A percentile compares a stretch with the other conserved stretches of the same genome.
Conservation (phyloP, 257 asterid genomes). For the Fraxinus pennsylvanica region DNA sequence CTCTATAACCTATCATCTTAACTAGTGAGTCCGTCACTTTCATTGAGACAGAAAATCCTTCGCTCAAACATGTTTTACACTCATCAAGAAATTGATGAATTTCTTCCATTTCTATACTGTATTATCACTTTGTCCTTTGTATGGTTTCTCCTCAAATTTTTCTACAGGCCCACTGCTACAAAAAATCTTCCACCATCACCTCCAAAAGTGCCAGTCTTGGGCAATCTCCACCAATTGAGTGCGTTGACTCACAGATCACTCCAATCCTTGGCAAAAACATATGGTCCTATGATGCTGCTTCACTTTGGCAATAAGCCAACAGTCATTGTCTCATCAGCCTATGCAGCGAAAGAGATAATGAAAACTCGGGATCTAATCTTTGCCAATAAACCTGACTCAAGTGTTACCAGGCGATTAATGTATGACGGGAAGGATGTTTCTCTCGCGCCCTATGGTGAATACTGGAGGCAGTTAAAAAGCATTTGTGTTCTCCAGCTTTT, state of each 20-base stretch:
- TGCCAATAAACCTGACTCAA: slow-evolving; percentile 12
- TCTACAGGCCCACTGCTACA: neutral
- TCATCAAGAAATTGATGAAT: neutral
- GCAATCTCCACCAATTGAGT: slow-evolving; percentile 44
- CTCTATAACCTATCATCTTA: neutral
- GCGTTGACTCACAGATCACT: slow-evolving; percentile 25
- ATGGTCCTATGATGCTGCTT: slow-evolving; percentile 43
- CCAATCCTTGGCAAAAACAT: slow-evolving; percentile 19
- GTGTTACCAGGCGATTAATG: slow-evolving; percentile 1
- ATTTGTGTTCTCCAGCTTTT: slow-evolving; percentile 25
- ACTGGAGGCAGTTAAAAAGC: slow-evolving; percentile 30
- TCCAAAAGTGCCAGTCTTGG: slow-evolving; percentile 36
- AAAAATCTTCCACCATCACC: slow-evolving; percentile 36
- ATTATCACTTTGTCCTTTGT: neutral
- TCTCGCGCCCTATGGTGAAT: slow-evolving; percentile 25
- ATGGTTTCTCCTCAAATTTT: neutral
- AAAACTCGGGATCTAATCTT: slow-evolving; percentile 31
- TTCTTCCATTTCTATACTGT: neutral
- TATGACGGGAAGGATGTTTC: slow-evolving; percentile 23
- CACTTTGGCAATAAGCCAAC: slow-evolving; percentile 30
- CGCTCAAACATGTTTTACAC: neutral
- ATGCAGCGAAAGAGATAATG: slow-evolving; percentile 17
- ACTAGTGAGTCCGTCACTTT: neutral
- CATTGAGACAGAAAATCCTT: neutral
- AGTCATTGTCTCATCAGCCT: slow-evolving; percentile 36